Conservation (phyloP, 768 basidiomycete species). For the Tulasnella sp. region DNA sequence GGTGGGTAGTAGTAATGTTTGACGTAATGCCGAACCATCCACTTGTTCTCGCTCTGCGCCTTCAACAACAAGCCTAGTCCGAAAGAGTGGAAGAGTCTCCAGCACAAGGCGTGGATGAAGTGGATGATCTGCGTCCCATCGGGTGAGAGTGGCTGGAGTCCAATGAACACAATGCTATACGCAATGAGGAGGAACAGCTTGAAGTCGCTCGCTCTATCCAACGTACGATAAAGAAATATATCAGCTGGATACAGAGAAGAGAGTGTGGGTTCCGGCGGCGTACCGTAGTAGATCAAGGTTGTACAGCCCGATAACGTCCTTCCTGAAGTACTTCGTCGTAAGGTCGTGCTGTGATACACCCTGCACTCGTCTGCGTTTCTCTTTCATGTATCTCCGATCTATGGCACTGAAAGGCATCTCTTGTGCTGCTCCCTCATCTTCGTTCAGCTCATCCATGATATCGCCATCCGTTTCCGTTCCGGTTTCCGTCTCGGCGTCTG, state of each 20-base stretch:
- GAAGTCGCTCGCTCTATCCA: constrained; percentile 65
- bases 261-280: not conserved
- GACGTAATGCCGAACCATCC: constrained; percentile 84
- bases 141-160: constrained; percentile 45
- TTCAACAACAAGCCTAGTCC: constrained; percentile 76
- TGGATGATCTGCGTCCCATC: constrained; percentile 47
- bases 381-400: not conserved
- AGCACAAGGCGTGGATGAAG: constrained; percentile 71
- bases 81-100: constrained; percentile 82
- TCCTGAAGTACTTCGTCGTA: constrained; percentile 78
- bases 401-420: not conserved
- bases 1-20: constrained; percentile 84
- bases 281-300: constrained; percentile 84
- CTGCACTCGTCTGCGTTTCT: not conserved
- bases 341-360: constrained; percentile 72
- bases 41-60: constrained; percentile 78
- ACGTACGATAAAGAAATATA: constrained; percentile 3
- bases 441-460: not conserved
- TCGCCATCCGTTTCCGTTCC: constrained; percentile 48
- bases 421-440: not conserved
- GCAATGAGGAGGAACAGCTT: constrained; percentile 64
- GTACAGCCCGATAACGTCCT: constrained; percentile 68
- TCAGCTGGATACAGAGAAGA: not conserved
- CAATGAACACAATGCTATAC: constrained; percentile 48
- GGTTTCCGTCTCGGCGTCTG: constrained; percentile 65